Evolutionary conservation across 2,329 filamentous ascomycete genomes (phyloP), one percentile per base, ranked within the genome.

Genomic region (Trichoderma arundinaceum): DNA sequence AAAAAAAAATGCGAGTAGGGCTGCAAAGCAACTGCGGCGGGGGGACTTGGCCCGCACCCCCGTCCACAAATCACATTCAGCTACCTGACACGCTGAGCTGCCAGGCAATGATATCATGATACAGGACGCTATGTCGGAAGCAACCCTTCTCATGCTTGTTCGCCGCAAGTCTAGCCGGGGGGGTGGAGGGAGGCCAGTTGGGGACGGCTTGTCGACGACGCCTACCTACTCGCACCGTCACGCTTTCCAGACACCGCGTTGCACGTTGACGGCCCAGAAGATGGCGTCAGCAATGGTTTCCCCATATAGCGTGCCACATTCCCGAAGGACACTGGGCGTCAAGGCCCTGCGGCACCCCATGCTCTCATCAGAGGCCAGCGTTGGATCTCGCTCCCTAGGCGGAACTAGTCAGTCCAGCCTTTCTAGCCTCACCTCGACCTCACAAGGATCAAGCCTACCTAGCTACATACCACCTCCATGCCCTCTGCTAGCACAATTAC

Each of bases 101-200:
- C 46, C 43, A 66, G 59, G 59, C 65, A 68, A 74, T 76, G 75
- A 76, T 75, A 76, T 76, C 74, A 76, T 75, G 66, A 54, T 67
- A 74, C 73, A 73, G 68, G 39, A 69, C 46, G 44, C 53, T 60
- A 66, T 69, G 65, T 71, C 68, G 52, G 60, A 65, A 59, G 60
- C 67, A 64, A 66, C 68, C 66, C 67, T 54, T 68, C 51, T 58
- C 51, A 68, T 65, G 66, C 62, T 66, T 62, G 60, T 66, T 41
- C 58, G 64, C 58, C 60, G 65, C 52, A 57, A 63, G 46, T 48
- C 65, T 66, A 52, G 59, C 52, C 65, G 65, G 65, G 65, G 64
- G 38, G 32, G 32, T 28, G 33, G 39, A 44, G 19, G n/a, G 54
- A 64, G 62, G 43, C 19, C 49, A 48, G 49, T n/a, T 51, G 56